A percentile compares a stretch with the other conserved stretches of the same genome.
phyloP scores from a whole-genome alignment of 768 basidiomycete species.

The Tephrocybe sp. region DNA sequence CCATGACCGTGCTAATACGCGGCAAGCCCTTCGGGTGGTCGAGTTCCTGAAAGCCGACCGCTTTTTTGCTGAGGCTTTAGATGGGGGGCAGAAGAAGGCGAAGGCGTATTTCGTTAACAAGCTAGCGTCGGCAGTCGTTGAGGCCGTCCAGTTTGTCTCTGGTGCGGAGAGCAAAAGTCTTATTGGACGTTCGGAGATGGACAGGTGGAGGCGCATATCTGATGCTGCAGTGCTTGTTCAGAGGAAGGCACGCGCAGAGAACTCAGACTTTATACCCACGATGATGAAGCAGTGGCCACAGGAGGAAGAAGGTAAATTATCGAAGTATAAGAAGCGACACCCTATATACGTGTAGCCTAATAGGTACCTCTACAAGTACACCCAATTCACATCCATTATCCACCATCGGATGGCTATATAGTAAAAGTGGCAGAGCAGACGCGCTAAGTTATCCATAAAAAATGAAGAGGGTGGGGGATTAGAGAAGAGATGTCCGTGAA shows the following conservation, averaged over 20 bases:
- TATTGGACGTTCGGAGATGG: slow-evolving; percentile 20
- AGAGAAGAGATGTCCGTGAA: slow-evolving; percentile 4
- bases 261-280: slow-evolving; percentile 18
- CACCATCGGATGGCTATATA: slow-evolving; percentile 1
- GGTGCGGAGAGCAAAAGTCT: slow-evolving; percentile 19
- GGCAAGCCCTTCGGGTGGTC: slow-evolving; percentile 63
- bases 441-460: slow-evolving; percentile 13
- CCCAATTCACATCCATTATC: too few relatives aligned
- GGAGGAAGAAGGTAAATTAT: slow-evolving; percentile 8
- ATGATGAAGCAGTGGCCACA: slow-evolving; percentile 2
- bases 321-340: slow-evolving; percentile 5
- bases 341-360: neutral
- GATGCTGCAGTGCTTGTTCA: slow-evolving; percentile 17
- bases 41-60: slow-evolving; percentile 39
- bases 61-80: slow-evolving; percentile 28
- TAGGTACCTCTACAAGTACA: too few relatives aligned
- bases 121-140: slow-evolving; percentile 44
- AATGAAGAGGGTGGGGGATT: neutral
- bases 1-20: slow-evolving; percentile 47
- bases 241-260: neutral
- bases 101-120: slow-evolving; percentile 45
- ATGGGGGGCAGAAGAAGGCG: slow-evolving; percentile 30
- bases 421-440: neutral
- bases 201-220: slow-evolving; percentile 28
- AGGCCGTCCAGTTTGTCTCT: slow-evolving; percentile 37